Evolutionary conservation across 352 stramenopile species (phyloP).

Genomic region (Chrysophaeum taylorii): DNA sequence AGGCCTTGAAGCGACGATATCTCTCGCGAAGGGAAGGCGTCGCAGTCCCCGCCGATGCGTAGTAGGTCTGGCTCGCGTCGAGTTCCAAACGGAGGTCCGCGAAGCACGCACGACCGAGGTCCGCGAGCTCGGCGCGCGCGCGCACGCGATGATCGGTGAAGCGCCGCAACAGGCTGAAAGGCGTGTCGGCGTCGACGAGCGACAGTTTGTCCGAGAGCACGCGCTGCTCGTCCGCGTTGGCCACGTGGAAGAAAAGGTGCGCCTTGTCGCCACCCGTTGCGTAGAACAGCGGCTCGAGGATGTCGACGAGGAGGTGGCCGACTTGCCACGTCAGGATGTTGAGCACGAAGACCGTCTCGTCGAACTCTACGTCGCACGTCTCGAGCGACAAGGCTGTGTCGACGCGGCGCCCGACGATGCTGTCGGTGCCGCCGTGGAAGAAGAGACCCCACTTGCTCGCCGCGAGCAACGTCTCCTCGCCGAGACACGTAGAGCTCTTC

Average conservation of each 20-base stretch:
- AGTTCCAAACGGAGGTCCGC: background rate
- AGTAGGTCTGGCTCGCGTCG: conserved; percentile 2
- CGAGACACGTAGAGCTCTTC: background rate
- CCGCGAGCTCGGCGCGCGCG: conserved; percentile 3
- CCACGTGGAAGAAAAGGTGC: conserved; percentile 18
- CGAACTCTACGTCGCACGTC: conserved; percentile 8
- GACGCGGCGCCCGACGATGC: no score
- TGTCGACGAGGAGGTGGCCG: conserved; percentile 25
- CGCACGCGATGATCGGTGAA: conserved; percentile 12
- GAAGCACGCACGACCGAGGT: background rate
- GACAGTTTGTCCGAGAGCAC: conserved; percentile 5
- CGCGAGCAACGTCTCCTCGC: background rate
- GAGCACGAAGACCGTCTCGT: conserved; percentile 13
- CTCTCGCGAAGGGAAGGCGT: background rate
- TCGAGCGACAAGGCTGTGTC: no score
- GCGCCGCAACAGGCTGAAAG: conserved; percentile 7
- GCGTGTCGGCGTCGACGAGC: conserved; percentile 12
- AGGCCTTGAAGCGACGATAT: background rate
- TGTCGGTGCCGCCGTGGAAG: conserved; percentile 6
- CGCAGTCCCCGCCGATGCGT: background rate
- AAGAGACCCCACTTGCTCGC: conserved; percentile 16
- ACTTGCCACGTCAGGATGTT: conserved; percentile 28
- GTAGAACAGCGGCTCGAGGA: conserved; percentile 27
- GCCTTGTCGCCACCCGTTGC: background rate
- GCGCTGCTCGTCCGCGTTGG: conserved; percentile 3